A percentile compares a stretch with the other conserved stretches of the same genome.
Conservation (phyloP, 2,329 filamentous ascomycete genomes). For the Venturiaceae sp. region DNA sequence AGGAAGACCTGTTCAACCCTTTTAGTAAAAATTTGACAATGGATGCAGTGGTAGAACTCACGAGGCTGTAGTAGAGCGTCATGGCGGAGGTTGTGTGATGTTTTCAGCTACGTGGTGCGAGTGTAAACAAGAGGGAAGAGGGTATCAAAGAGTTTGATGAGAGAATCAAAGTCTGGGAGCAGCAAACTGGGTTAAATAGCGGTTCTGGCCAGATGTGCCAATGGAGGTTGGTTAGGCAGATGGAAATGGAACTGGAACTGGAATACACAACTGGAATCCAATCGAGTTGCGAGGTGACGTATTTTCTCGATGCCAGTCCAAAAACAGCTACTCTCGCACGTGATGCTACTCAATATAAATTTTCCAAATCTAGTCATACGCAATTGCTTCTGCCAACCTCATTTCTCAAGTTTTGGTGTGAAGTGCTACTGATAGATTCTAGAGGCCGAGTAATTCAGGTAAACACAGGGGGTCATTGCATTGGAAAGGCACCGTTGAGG, state of each 20-base stretch:
- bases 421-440: not conserved
- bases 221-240: not conserved
- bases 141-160: not conserved
- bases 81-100: slow-evolving; percentile 34
- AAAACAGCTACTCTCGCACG: not conserved
- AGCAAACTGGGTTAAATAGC: not conserved
- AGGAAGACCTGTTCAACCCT: slow-evolving; percentile 58
- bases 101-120: not conserved
- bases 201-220: not conserved
- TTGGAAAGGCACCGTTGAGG: not conserved
- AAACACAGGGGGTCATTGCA: not conserved
- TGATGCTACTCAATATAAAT: not conserved
- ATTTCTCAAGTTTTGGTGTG: not conserved
- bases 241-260: not conserved
- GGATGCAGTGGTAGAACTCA: slow-evolving; percentile 27
- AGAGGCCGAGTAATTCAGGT: not conserved
- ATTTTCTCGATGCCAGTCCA: not conserved
- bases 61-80: slow-evolving; percentile 61
- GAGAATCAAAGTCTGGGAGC: not conserved
- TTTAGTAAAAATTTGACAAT: not conserved
- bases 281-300: too few relatives aligned
- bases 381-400: not conserved
- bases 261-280: not conserved
- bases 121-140: not conserved
- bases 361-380: not conserved